A percentile compares a stretch with the other conserved stretches of the same genome.
Evolutionary conservation across 768 basidiomycete genomes (phyloP).

Genomic region (Phlegmacium glaucopus): DNA sequence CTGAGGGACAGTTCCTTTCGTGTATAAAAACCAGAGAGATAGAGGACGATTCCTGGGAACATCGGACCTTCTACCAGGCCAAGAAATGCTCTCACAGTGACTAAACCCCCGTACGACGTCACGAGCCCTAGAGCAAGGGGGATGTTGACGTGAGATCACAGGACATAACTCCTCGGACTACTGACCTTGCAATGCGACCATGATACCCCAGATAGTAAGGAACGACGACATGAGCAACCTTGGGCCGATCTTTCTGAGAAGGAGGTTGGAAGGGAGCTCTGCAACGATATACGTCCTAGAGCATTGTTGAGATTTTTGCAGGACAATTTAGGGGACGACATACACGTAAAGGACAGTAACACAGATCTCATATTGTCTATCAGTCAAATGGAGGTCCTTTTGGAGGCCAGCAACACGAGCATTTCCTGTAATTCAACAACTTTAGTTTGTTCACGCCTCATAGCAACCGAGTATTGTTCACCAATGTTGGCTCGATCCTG

Average conservation of each 20-base stretch:
- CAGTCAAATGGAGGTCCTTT: conserved; percentile 34
- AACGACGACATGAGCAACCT: conserved; percentile 45
- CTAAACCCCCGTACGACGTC: conserved; percentile 41
- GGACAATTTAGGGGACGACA: conserved; percentile 6
- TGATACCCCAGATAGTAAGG: conserved; percentile 48
- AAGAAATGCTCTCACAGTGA: conserved; percentile 48
- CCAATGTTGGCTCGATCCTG: conserved; percentile 37
- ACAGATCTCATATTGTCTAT: conserved; percentile 35
- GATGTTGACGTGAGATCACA: neutral
- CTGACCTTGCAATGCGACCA: conserved; percentile 36
- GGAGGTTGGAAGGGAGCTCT: conserved; percentile 47
- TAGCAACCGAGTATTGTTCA: conserved; percentile 3
- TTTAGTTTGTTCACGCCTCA: neutral
- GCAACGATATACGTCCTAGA: conserved; percentile 39
- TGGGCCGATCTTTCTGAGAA: conserved; percentile 43
- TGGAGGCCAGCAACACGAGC: conserved; percentile 50
- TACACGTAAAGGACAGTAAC: conserved; percentile 31
- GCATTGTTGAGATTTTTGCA: neutral
- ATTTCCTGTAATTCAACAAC: conserved; percentile 26
- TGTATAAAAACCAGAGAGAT: conserved; percentile 37
- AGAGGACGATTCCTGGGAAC: conserved; percentile 40
- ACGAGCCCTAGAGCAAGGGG: conserved; percentile 39
- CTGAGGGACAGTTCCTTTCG: conserved; percentile 15
- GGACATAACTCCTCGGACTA: neutral
- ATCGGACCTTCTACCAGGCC: conserved; percentile 49